Evolutionary conservation across 139 green algal species (phyloP), one percentile per base, ranked within the genome.

Genomic region (Picocystis salinarum): DNA sequence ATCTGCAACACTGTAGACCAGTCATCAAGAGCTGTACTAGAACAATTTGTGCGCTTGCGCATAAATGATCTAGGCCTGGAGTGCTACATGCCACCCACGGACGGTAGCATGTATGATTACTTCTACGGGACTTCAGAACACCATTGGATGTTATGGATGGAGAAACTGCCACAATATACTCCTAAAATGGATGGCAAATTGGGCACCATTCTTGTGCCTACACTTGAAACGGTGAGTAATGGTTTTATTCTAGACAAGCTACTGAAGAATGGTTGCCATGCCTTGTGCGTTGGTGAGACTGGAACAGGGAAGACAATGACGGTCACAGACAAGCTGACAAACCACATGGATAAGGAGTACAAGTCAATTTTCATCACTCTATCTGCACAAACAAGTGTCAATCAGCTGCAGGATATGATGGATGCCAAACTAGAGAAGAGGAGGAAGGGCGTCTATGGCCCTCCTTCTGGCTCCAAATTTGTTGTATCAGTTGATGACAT

Each of bases 361-460:
- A 39, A 67, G 39, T 72, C 75, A 4, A 33, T 82, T 12, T 80
- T 84, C 50, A 66, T 83, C 56, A 86, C 74, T 2, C 83, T 86
- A 66, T 69, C 50, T 23, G 76, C 76, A 7, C 64, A 71, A 29
- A 86, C 76, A 4, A 69, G 50, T 17, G 74, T 74, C 24, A 83
- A 83, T 59, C 71, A 82, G 66, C 81, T 71, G 3, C 75, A 85
- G 56, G 73, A 83, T 57, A 65, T 81, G 57, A 80, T 84, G 3
- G 69, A 81, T 23, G 49, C 66, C 3, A 59, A 67, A 5, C 48
- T 83, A 49, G 73, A 83, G 49, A 80, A 76, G 58, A 62, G 73
- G 26, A 57, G 61, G 24, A 78, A 80, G 64, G 71, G 68, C 12
- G 62, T 83, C 9, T 77, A 67, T 30, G 71, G 70, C 0, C 73